These are phyloP conservation scores for Diaporthe eres DNA, from an alignment of 2,329 filamentous ascomycete genomes.

Conservation along the genomic window DNA sequence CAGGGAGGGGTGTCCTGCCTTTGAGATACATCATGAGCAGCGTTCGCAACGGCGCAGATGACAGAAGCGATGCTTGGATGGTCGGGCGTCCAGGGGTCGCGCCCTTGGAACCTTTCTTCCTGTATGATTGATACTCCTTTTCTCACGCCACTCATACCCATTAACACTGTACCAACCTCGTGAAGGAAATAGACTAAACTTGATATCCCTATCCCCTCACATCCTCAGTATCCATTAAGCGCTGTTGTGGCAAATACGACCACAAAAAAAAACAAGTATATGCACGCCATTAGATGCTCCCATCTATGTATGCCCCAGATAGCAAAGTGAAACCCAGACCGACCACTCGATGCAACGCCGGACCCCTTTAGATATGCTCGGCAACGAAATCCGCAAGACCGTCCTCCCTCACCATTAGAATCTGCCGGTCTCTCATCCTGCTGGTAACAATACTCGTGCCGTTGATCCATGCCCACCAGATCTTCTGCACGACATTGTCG, in stretches of 20 bases:
- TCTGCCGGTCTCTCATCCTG: constrained; percentile 58
- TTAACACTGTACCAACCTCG: constrained; percentile 18
- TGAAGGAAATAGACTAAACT: neutral
- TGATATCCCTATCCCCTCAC: constrained; percentile 28
- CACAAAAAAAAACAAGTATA: neutral
- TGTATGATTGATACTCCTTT: constrained; percentile 32
- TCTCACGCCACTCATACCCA: constrained; percentile 39
- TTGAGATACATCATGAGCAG: constrained; percentile 40
- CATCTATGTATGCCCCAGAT: neutral
- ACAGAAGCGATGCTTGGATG: constrained; percentile 20
- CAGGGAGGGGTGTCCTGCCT: constrained; percentile 46
- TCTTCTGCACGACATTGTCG: constrained; percentile 61
- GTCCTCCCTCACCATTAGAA: constrained; percentile 60
- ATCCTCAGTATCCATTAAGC: neutral
- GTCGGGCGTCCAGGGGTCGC: constrained; percentile 17
- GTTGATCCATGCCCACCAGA: constrained; percentile 62
- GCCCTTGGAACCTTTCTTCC: neutral
- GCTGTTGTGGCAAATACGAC: neutral
- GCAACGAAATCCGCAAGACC: constrained; percentile 55
- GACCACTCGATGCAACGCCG: neutral
- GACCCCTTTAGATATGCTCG: constrained; percentile 36
- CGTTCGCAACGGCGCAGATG: constrained; percentile 34
- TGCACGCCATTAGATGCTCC: constrained; percentile 11
- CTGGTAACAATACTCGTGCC: constrained; percentile 57
- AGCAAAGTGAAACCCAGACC: neutral